Evolutionary conservation across 1,284 basidiomycete genomes (phyloP), one percentile per base, ranked within the genome.

Genomic region (Porogramme epimiltina): DNA sequence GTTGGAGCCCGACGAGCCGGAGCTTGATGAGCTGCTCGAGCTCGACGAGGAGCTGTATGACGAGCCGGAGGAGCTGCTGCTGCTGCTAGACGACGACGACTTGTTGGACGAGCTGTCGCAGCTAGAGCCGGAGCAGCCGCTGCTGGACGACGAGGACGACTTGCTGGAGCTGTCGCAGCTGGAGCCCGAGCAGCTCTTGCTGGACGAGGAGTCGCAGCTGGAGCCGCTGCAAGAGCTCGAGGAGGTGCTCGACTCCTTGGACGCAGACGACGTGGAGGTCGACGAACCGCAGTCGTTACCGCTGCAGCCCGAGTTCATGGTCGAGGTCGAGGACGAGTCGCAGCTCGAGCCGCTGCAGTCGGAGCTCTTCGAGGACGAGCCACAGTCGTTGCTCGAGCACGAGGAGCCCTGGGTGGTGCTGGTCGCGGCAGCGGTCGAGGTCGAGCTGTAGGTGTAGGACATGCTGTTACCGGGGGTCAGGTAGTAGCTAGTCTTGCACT

Each of bases 401-500:
- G 41, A n/a, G 39, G 26, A 16, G 9, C 23, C 37, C 23, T 31
- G 40, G 42, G 31, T 23, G 31, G 33, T 39, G 36, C 18, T 36
- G 39, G n/a, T n/a, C n/a, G n/a, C n/a, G n/a, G n/a, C n/a, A n/a
- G 54, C 49, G 20, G 52, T 42, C 43, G 51, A 41, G 11, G 48
- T 47, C 16, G 61, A 63, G 20, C 52, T 47, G 60, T 84, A 84
- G 13, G 80, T 80, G 69, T 81, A 82, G 61, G 70, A 72, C 49
- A 52, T 71, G 71, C 71, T 74, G 72, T 80, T 85, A 20, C 82
- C 81, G 16, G 69, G 53, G 13, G 65, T 75, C 64, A 86, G 65
- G 45, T 72, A 73, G 74, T 77, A 85, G 52, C 66, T 64, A 36
- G 75, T 79, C 73, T 84, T 82, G 77, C 85, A 86, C 78, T 82